Percentiles rank a stretch among this genome's conserved stretches.
phyloP scores from a whole-genome alignment of 2,329 filamentous ascomycete species.

The Tolypocladium tundrense region DNA sequence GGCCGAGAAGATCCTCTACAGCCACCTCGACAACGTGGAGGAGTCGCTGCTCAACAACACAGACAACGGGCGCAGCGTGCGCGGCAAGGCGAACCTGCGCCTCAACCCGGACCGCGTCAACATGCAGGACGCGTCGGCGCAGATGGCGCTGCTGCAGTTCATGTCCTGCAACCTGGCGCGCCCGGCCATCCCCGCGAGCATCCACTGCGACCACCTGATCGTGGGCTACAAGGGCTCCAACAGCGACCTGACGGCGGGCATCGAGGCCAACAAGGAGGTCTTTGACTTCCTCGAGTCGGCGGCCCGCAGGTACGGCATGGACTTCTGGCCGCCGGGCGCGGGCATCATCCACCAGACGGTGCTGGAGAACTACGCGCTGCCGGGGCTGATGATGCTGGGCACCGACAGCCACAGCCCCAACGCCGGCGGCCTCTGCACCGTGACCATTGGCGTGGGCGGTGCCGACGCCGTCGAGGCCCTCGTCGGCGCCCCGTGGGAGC shows the following conservation, averaged over 20 bases:
- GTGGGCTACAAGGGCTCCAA: slow-evolving; percentile 87
- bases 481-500: slow-evolving; percentile 92
- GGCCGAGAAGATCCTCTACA: slow-evolving; percentile 97
- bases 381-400: slow-evolving; percentile 96
- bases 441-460: slow-evolving; percentile 94
- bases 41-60: slow-evolving; percentile 78
- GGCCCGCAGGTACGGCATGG: slow-evolving; percentile 81
- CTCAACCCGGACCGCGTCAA: slow-evolving; percentile 95
- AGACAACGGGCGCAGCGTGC: slow-evolving; percentile 71
- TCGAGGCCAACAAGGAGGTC: slow-evolving; percentile 89
- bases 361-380: slow-evolving; percentile 94
- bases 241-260: slow-evolving; percentile 72
- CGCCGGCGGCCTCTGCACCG: slow-evolving; percentile 84
- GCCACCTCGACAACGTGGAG: slow-evolving; percentile 82
- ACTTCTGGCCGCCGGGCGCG: slow-evolving; percentile 90
- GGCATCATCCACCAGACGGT: slow-evolving; percentile 98
- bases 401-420: slow-evolving; percentile 98
- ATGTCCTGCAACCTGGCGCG: slow-evolving; percentile 89
- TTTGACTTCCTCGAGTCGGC: slow-evolving; percentile 96
- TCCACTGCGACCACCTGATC: slow-evolving; percentile 99
- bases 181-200: slow-evolving; percentile 90
- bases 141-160: slow-evolving; percentile 97
- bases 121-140: slow-evolving; percentile 97
- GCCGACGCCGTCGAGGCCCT: slow-evolving; percentile 95
- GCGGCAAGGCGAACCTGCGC: slow-evolving; percentile 86